These are phyloP conservation scores for Pythium monospermum DNA, from an alignment of 352 stramenopile genomes.

Conservation along the genomic window DNA sequence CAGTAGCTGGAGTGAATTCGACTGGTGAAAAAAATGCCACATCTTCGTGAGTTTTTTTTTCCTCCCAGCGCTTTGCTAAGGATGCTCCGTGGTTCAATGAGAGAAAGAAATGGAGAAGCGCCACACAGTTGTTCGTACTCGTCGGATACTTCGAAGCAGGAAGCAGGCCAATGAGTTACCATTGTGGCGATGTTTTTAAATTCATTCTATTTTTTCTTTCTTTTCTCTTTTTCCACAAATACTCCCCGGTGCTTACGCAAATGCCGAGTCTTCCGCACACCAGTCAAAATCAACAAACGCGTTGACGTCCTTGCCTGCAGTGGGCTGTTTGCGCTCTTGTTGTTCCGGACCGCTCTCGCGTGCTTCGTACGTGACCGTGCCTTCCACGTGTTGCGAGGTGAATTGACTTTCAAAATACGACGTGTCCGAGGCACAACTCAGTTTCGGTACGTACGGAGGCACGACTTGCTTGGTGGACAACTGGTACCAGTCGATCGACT, in stretches of 20 bases:
- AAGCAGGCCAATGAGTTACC: no score
- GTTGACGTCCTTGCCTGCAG: constrained; percentile 21
- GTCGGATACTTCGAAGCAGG: no score
- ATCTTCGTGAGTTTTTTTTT: no score
- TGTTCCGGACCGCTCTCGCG: no score
- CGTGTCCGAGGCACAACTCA: constrained; percentile 45
- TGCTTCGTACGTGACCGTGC: constrained; percentile 56
- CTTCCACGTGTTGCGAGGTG: constrained; percentile 59
- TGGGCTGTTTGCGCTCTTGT: constrained; percentile 4
- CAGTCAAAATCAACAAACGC: constrained; percentile 78
- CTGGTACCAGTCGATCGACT: constrained; percentile 68
- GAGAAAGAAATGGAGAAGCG: no score
- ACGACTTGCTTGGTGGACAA: constrained; percentile 69
- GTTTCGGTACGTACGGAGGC: constrained; percentile 50
- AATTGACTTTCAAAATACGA: constrained; percentile 77
- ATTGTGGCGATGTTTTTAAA: no score
- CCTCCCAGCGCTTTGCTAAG: no score
- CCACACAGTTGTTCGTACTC: no score
- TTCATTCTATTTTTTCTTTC: no score
- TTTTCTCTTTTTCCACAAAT: neutral
- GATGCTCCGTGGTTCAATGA: no score
- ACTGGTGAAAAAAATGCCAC: no score
- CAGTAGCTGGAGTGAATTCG: no score
- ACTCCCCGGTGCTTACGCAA: constrained; percentile 16
- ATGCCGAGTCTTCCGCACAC: constrained; percentile 48